Conservation (phyloP, 2,329 filamentous ascomycete species). For the Ilyonectria sp. region DNA sequence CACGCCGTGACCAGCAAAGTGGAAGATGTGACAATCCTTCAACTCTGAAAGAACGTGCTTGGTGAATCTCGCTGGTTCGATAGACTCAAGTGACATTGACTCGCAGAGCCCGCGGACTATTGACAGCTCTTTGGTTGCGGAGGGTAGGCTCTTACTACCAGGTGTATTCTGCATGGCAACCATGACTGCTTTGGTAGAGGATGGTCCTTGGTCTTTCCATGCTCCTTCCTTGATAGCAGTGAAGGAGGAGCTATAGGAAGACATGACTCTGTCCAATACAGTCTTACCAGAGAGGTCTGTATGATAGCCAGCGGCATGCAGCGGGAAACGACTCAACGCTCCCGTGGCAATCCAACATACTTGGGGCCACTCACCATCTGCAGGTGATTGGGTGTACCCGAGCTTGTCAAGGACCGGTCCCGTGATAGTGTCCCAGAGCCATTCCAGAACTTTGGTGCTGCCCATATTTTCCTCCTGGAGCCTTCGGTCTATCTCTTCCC, state of each 20-base stretch:
- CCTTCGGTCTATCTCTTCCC: neutral
- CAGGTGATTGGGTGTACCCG: neutral
- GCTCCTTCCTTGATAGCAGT: slow-evolving; percentile 34
- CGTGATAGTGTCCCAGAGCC: neutral
- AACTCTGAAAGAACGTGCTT: slow-evolving; percentile 1
- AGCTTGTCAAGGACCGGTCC: neutral
- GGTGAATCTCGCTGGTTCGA: neutral
- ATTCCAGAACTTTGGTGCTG: neutral
- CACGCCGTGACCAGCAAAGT: slow-evolving; percentile 22
- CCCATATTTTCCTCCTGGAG: neutral
- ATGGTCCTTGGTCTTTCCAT: neutral
- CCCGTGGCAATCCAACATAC: slow-evolving; percentile 56
- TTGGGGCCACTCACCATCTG: slow-evolving; percentile 42
- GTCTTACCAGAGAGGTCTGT: slow-evolving; percentile 27
- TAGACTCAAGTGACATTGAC: neutral
- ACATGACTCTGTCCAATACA: slow-evolving; percentile 53
- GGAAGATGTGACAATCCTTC: slow-evolving; percentile 5
- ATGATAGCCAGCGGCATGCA: slow-evolving; percentile 52
- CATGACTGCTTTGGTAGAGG: neutral
- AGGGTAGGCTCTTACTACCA: neutral
- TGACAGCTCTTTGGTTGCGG: neutral
- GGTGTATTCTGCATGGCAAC: slow-evolving; percentile 5
- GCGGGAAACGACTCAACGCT: slow-evolving; percentile 46
- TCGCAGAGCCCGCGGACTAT: slow-evolving; percentile 1
- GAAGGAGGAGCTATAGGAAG: slow-evolving; percentile 55